Evolutionary conservation across 2,329 filamentous ascomycete species (phyloP), one percentile per base, ranked within the genome.

Genomic region (Hortaea werneckii): DNA sequence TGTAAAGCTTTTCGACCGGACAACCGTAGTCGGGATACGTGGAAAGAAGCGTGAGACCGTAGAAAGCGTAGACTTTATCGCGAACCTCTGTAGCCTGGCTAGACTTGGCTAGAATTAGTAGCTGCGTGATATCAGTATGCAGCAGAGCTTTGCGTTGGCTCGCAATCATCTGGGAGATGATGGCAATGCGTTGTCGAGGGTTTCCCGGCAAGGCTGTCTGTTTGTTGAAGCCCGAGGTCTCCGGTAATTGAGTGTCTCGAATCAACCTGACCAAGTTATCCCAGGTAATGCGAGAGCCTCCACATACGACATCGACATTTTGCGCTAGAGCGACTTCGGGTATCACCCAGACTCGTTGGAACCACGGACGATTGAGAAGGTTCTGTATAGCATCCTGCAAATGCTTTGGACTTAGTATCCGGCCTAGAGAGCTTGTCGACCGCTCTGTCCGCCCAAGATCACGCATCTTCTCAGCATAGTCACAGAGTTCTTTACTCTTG

Each of bases 11-110:
- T 8, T 56, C 58, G 7, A 54, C 44, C 2, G 50, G 41, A 8
- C 44, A 40, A 7, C 41, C 48, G 43, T 60, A 60, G 40, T 59
- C 49, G 12, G 56, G 57, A 27, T 46, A 46, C 2, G 56, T 57
- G 7, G 44, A 54, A 9, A 60, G 43, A 7, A 54, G 42, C 2
- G 59, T 60, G 26, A 60, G 34, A 38, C 55, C 56, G 39, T 58
- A 54, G 44, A 60, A 60, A 2, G 57, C 56, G 44, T 58, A 62
- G 2, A 62, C 50, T 49, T 56, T 60, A 45, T 62, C 59, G n/a
- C 52, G 53, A 13, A 49, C 41, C 12, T 60, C 55, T 4, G 57
- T 61, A 2, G 59, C 59, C 20, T 55, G 44, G 43, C 59, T 60
- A 34, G 49, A 52, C 42, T 61, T 61, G 27, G 52, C 56, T 4